Conservation (phyloP, 169 alveolate species). For the Amoebophrya sp. region DNA sequence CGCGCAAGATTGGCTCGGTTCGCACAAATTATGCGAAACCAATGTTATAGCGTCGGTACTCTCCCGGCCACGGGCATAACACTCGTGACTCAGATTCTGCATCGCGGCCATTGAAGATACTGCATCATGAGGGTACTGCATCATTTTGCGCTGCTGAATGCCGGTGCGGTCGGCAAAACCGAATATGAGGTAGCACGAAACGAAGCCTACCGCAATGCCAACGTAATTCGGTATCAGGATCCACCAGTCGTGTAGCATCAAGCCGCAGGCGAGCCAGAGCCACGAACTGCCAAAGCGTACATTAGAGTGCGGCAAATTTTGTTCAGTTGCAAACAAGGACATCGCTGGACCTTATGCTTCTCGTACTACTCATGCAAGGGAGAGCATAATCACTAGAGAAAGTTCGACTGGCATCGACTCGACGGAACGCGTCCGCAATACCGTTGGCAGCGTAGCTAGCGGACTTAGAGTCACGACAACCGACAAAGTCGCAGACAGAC, state of each 20-base stretch:
- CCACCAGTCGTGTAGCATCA: constrained; percentile 1
- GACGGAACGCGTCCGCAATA: background rate
- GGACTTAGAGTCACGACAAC: background rate
- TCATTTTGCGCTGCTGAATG: background rate
- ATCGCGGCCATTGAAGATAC: background rate
- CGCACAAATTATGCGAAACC: background rate
- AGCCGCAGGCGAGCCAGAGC: background rate
- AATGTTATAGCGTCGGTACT: background rate
- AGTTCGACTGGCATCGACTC: constrained; percentile 3
- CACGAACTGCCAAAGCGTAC: background rate
- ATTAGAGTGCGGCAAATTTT: too few species aligned
- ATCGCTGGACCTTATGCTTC: too few species aligned
- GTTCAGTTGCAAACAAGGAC: too few species aligned
- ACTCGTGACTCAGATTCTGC: background rate
- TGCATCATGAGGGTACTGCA: background rate
- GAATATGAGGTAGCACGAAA: background rate
- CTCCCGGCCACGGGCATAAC: background rate
- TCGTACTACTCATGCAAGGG: too few species aligned
- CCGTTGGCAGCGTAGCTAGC: constrained; percentile 10
- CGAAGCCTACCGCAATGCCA: background rate
- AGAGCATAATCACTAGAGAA: background rate
- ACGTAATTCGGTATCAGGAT: background rate
- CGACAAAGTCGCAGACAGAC: background rate
- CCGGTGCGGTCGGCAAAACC: background rate
- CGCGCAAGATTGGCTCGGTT: too few species aligned